Conservation (phyloP, 257 asterid genomes). For the Marsdenia floribunda region DNA sequence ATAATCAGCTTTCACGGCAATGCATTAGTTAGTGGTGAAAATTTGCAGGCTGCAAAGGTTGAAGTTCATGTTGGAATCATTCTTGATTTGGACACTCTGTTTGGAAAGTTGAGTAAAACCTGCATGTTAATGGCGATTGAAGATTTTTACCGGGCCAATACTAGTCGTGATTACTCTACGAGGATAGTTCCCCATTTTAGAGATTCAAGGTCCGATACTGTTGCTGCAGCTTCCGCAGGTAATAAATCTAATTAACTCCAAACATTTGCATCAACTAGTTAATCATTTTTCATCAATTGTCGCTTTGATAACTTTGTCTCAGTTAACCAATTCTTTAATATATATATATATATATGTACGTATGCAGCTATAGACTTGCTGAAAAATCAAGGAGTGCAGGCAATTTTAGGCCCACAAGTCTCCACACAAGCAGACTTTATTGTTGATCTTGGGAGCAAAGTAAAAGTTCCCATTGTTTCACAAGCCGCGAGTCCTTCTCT, state of each 20-base stretch:
- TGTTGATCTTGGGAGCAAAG: constrained; percentile 38
- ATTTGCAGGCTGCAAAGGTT: background rate
- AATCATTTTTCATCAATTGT: background rate
- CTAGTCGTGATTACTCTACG: background rate
- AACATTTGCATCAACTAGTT: too few species aligned
- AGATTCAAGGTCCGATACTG: background rate
- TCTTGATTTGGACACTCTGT: background rate
- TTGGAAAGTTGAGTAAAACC: background rate
- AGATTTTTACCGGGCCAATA: background rate
- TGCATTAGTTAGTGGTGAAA: background rate
- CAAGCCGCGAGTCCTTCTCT: constrained; percentile 43
- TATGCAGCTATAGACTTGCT: constrained; percentile 50
- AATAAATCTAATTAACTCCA: background rate
- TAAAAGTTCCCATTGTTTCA: constrained; percentile 41
- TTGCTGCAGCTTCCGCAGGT: background rate
- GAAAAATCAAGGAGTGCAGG: constrained; percentile 34
- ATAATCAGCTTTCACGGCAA: background rate
- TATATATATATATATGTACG: background rate
- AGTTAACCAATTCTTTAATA: background rate
- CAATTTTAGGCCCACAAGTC: constrained; percentile 44
- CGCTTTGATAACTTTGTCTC: background rate
- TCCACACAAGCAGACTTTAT: constrained; percentile 43
- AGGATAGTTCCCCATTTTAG: background rate
- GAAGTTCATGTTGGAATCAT: background rate
- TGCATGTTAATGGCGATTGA: background rate